These are phyloP conservation scores for Blastocystis sp. DNA, from an alignment of 352 stramenopile species.

Conservation along the genomic window DNA sequence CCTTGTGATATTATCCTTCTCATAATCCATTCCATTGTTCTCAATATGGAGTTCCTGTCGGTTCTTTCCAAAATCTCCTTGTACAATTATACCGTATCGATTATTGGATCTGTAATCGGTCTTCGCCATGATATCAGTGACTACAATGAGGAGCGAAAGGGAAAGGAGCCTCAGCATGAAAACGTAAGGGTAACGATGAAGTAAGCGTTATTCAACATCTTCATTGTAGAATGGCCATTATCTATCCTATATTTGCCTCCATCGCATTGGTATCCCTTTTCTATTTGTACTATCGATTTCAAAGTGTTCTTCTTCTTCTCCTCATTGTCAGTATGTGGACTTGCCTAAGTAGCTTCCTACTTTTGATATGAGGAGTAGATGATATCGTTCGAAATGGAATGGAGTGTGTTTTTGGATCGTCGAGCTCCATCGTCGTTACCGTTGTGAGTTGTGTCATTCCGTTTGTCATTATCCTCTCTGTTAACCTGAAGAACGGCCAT, in stretches of 20 bases:
- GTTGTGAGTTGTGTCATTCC: not conserved
- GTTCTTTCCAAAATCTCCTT: not conserved
- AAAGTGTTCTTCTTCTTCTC: not conserved
- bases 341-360: not conserved
- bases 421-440: not conserved
- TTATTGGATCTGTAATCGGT: not conserved
- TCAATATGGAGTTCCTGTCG: too few relatives aligned
- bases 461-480: not conserved
- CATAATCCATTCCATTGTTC: too few relatives aligned
- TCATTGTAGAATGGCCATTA: not conserved
- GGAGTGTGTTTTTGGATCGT: not conserved
- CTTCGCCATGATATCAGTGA: not conserved
- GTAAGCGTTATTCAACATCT: not conserved
- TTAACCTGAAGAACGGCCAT: not conserved
- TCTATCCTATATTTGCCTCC: not conserved
- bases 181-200: not conserved
- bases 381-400: not conserved
- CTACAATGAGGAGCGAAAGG: not conserved
- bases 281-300: not conserved
- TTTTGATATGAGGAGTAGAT: not conserved
- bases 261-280: not conserved
- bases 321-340: not conserved
- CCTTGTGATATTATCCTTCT: too few relatives aligned
- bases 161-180: not conserved
- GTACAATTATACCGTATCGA: not conserved